Conservation (phyloP, 2,329 filamentous ascomycete genomes). For the Pestalotiopsis sp. region DNA sequence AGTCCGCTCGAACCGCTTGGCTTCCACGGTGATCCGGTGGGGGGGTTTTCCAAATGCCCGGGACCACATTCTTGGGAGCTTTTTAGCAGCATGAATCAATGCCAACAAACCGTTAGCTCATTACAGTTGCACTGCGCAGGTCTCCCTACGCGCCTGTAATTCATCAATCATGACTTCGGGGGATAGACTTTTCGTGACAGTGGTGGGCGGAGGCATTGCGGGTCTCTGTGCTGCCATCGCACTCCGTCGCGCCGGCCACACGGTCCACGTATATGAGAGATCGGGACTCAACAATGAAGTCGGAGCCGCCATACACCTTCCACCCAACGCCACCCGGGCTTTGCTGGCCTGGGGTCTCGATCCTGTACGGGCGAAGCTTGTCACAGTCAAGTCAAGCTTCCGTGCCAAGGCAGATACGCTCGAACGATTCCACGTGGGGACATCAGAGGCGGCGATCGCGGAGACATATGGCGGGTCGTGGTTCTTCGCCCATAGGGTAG, state of each 20-base stretch:
- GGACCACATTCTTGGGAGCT: neutral
- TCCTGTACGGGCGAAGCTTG: conserved; percentile 23
- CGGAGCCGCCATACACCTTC: conserved; percentile 43
- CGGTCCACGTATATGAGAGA: conserved; percentile 31
- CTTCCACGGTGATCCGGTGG: neutral
- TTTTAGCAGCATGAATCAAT: neutral
- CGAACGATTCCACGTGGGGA: conserved; percentile 18
- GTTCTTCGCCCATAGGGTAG: conserved; percentile 42
- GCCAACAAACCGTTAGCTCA: neutral
- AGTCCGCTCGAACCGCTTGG: neutral
- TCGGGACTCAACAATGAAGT: conserved; percentile 39
- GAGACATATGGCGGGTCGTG: conserved; percentile 32
- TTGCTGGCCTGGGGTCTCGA: conserved; percentile 38
- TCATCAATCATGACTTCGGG: neutral
- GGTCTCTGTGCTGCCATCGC: conserved; percentile 31
- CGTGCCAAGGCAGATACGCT: conserved; percentile 19
- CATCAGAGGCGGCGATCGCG: conserved; percentile 20
- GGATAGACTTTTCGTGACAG: conserved; percentile 3
- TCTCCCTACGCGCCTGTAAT: neutral
- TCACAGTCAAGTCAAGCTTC: conserved; percentile 24
- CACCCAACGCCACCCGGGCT: conserved; percentile 39
- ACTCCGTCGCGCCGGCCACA: conserved; percentile 29
- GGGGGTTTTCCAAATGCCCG: neutral
- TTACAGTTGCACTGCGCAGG: neutral
- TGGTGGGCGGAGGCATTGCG: conserved; percentile 33